Evolutionary conservation across 768 basidiomycete species (phyloP), one percentile per base, ranked within the genome.

Genomic region (Termitomyces sp.): DNA sequence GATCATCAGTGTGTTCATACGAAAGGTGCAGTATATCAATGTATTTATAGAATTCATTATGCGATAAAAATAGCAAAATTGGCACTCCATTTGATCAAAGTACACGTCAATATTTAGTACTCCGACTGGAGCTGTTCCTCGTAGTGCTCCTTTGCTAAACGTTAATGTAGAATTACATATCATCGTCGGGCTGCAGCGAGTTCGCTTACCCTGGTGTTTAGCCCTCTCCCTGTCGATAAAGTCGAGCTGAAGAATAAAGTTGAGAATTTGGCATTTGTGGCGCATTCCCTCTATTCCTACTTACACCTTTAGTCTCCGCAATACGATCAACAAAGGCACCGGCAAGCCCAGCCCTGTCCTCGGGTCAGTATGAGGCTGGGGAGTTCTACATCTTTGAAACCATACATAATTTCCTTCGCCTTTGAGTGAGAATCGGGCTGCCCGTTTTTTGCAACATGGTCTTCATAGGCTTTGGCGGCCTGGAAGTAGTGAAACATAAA

Each of bases 391-490:
- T 33, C 9, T 2, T 22, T 20, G 3, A 18, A n/a, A 53, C 47
- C 30, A 7, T 43, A 79, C 76, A 84, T 56, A 55, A 81, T 64
- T 70, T 86, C 78, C 72, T 87, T 87, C 22, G 82, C 83, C 65
- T 74, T 74, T 9, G 68, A 77, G 66, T 90, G 88, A 51, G 30
- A 67, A 16, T 59, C 64, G 3, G 81, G 76, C 62, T 77, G 61
- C 43, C 88, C 88, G 26, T 86, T 73, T 40, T 52, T 65, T 38
- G 55, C 74, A 30, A 63, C 49, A 69, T 90, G 88, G 0, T 82
- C 61, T 61, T 88, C 77, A 65, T 81, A 89, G 1, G 82, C 79
- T 67, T 86, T 88, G 48, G 78, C 78, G 56, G 87, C 87, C 85
- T 84, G 70, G 40, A 48, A 14, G 26, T 24, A 3, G 28, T 40